These are phyloP conservation scores for Crepidotus variabilis DNA, from an alignment of 768 basidiomycete genomes.

Conservation along the genomic window DNA sequence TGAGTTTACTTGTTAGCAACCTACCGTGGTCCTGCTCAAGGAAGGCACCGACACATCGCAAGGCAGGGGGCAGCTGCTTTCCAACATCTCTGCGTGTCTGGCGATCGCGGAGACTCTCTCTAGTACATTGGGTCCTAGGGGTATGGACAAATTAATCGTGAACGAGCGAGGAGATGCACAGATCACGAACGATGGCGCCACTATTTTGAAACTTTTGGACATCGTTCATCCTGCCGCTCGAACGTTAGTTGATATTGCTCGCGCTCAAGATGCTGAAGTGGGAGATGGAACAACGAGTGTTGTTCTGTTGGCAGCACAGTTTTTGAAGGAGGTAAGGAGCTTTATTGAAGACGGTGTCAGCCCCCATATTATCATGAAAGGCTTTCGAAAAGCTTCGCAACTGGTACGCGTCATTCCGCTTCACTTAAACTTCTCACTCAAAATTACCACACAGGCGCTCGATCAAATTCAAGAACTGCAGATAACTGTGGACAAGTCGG, in stretches of 20 bases:
- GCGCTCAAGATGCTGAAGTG: conserved; percentile 97
- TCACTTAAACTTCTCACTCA: conserved; percentile 3
- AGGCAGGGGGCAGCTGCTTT: conserved; percentile 87
- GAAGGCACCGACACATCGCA: conserved; percentile 97
- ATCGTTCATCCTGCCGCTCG: conserved; percentile 97
- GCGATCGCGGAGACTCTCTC: conserved; percentile 90
- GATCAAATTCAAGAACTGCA: conserved; percentile 88
- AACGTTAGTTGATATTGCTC: conserved; percentile 96
- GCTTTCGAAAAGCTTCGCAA: conserved; percentile 83
- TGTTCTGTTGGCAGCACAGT: conserved; percentile 89
- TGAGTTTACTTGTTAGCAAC: conserved; percentile 62
- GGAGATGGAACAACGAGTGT: conserved; percentile 98
- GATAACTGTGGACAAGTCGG: conserved; percentile 82
- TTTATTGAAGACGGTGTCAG: conserved; percentile 97
- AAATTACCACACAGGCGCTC: conserved; percentile 53
- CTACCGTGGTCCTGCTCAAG: conserved; percentile 91
- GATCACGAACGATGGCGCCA: conserved; percentile 99
- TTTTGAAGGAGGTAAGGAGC: conserved; percentile 86
- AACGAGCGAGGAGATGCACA: conserved; percentile 92
- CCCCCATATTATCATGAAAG: conserved; percentile 97
- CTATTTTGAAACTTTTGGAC: conserved; percentile 94
- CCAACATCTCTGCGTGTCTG: conserved; percentile 95
- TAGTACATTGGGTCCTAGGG: conserved; percentile 94
- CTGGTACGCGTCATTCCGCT: conserved; percentile 50
- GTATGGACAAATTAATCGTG: conserved; percentile 99